These are phyloP conservation scores for Ceratorhiza oryzae-sativae DNA, from an alignment of 1,284 basidiomycete species.

Conservation along the genomic window DNA sequence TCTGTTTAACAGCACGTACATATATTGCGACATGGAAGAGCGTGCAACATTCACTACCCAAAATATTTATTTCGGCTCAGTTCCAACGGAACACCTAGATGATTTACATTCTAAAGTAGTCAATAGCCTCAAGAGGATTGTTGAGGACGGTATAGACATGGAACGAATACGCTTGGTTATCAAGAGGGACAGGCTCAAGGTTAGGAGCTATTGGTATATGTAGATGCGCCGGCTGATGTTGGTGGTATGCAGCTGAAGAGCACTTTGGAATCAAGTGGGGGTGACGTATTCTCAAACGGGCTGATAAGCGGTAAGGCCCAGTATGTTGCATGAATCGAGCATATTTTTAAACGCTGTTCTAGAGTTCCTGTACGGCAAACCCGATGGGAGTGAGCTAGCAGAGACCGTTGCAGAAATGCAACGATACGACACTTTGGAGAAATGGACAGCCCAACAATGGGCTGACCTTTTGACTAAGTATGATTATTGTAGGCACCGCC, in stretches of 20 bases:
- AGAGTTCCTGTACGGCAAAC: conserved; percentile 89
- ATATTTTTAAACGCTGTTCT: conserved; percentile 38
- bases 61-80: conserved; percentile 81
- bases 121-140: conserved; percentile 74
- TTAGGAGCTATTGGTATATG: conserved; percentile 47
- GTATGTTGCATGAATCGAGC: neutral
- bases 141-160: conserved; percentile 87
- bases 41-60: conserved; percentile 80
- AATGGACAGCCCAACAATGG: conserved; percentile 85
- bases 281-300: conserved; percentile 73
- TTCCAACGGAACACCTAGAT: conserved; percentile 82
- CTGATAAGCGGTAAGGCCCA: conserved; percentile 69
- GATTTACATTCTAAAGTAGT: conserved; percentile 75
- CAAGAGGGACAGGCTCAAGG: conserved; percentile 86
- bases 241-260: conserved; percentile 65
- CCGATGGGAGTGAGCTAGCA: conserved; percentile 82
- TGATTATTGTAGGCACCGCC: conserved; percentile 45
- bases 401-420: conserved; percentile 81
- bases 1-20: conserved; percentile 66
- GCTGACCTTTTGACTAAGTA: conserved; percentile 78
- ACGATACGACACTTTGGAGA: conserved; percentile 69
- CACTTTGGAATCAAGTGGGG: conserved; percentile 76
- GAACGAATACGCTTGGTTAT: conserved; percentile 88
- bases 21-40: conserved; percentile 82
- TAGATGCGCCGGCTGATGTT: neutral